These are phyloP conservation scores for Cyberlindnera mycetangii DNA, from an alignment of 805 yeast species.

Conservation along the genomic window DNA sequence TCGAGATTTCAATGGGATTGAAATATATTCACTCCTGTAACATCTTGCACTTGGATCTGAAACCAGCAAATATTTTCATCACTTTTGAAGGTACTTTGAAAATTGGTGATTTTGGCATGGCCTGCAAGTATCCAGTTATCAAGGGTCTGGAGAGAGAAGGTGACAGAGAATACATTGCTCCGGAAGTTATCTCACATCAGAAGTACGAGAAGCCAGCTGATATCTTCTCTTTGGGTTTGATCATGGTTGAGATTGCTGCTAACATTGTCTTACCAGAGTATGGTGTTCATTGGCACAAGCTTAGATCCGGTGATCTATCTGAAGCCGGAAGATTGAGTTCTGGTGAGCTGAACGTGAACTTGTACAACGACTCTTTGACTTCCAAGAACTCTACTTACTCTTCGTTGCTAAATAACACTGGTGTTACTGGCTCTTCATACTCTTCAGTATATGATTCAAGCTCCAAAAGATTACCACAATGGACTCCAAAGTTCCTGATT, in stretches of 20 bases:
- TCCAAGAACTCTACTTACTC: conserved; percentile 27
- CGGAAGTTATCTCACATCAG: conserved; percentile 83
- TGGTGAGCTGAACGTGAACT: conserved; percentile 49
- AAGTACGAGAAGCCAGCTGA: conserved; percentile 91
- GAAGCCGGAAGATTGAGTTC: conserved; percentile 89
- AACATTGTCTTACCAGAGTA: conserved; percentile 93
- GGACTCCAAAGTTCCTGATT: conserved; percentile 85
- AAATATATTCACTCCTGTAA: conserved; percentile 74
- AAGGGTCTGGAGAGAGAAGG: conserved; percentile 85
- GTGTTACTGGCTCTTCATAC: conserved; percentile 27
- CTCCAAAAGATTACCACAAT: conserved; percentile 52
- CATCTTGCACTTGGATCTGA: conserved; percentile 83
- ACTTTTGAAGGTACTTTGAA: conserved; percentile 93
- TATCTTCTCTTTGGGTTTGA: conserved; percentile 88
- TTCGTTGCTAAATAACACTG: conserved; percentile 25
- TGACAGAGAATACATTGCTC: conserved; percentile 96
- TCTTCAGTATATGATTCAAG: conserved; percentile 24
- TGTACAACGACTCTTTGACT: conserved; percentile 24
- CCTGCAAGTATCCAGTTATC: conserved; percentile 73
- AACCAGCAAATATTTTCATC: conserved; percentile 92
- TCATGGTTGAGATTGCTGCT: conserved; percentile 94
- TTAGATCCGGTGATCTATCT: conserved; percentile 90
- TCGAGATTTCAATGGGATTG: conserved; percentile 78
- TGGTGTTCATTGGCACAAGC: conserved; percentile 94
- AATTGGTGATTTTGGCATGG: conserved; percentile 96